These are phyloP conservation scores for Neostapfia colusana DNA, from an alignment of 176 grass and related monocot genomes.

Conservation along the genomic window DNA sequence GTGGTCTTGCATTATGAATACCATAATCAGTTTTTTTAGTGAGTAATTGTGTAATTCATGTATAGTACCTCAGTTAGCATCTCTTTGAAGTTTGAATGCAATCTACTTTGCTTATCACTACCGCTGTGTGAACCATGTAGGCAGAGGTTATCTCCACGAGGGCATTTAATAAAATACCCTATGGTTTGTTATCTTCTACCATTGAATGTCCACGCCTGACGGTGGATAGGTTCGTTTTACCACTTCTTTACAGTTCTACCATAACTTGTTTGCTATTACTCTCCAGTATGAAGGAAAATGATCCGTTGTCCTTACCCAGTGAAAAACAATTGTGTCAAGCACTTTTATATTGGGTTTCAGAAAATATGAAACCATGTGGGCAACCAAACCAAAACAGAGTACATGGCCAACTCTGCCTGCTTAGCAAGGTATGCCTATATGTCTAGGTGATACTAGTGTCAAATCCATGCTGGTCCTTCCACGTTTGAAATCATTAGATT, in stretches of 20 bases:
- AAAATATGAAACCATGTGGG: slow-evolving; percentile 28
- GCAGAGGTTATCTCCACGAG: slow-evolving; percentile 35
- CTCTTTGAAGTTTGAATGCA: background rate
- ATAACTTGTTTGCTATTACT: slow-evolving; percentile 4
- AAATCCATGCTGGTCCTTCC: background rate
- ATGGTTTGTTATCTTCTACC: slow-evolving; percentile 54
- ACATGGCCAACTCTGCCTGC: slow-evolving; percentile 40
- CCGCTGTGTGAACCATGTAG: slow-evolving; percentile 24
- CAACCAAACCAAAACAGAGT: background rate
- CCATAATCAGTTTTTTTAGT: background rate
- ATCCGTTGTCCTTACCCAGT: slow-evolving; percentile 41
- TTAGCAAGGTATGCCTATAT: slow-evolving; percentile 53
- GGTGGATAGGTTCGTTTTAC: slow-evolving; percentile 54
- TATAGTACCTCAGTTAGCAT: background rate
- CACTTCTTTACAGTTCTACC: slow-evolving; percentile 5
- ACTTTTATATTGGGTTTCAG: slow-evolving; percentile 56
- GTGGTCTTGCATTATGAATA: background rate
- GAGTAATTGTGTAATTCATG: background rate
- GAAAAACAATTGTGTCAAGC: slow-evolving; percentile 68
- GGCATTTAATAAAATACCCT: slow-evolving; percentile 63
- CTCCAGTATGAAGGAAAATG: background rate
- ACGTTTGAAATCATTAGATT: background rate
- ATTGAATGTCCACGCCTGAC: slow-evolving; percentile 52
- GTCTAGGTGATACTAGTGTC: slow-evolving; percentile 23
- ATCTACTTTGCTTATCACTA: background rate